A percentile compares a stretch with the other conserved stretches of the same genome.
These are phyloP conservation scores for Aureobasidium sp. DNA, from an alignment of 2,329 filamentous ascomycete genomes.

Conservation along the genomic window DNA sequence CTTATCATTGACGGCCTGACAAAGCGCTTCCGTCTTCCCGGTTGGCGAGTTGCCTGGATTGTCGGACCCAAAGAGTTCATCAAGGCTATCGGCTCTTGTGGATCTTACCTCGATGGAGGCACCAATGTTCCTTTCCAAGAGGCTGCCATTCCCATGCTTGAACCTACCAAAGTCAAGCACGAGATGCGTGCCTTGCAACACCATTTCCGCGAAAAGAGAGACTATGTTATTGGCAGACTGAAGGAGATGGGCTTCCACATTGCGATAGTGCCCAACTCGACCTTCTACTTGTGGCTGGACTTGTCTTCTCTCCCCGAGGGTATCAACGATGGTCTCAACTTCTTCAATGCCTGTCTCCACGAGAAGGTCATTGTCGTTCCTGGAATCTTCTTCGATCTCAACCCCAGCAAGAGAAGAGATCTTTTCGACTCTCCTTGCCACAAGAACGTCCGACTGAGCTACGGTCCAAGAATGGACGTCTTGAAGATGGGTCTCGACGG, in stretches of 20 bases:
- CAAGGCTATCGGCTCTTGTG: slow-evolving; percentile 84
- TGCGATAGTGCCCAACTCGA: slow-evolving; percentile 73
- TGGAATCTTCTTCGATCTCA: slow-evolving; percentile 96
- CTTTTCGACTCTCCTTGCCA: slow-evolving; percentile 93
- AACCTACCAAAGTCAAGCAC: slow-evolving; percentile 66
- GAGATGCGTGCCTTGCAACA: slow-evolving; percentile 87
- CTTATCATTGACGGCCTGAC: slow-evolving; percentile 93
- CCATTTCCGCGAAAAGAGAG: slow-evolving; percentile 89
- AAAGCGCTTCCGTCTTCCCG: slow-evolving; percentile 91
- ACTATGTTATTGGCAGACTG: slow-evolving; percentile 77
- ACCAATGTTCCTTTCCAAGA: slow-evolving; percentile 95
- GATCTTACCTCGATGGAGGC: slow-evolving; percentile 89
- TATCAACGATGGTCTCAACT: slow-evolving; percentile 89
- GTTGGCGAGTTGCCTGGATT: slow-evolving; percentile 96
- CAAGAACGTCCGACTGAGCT: slow-evolving; percentile 77
- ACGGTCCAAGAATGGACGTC: slow-evolving; percentile 74
- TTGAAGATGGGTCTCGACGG: slow-evolving; percentile 74
- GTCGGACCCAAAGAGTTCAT: slow-evolving; percentile 94
- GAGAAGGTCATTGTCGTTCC: slow-evolving; percentile 97
- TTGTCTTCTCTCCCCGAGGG: slow-evolving; percentile 60
- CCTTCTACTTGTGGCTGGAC: slow-evolving; percentile 85
- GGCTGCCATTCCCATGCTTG: slow-evolving; percentile 87
- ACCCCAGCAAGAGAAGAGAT: slow-evolving; percentile 81
- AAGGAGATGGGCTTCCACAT: slow-evolving; percentile 81
- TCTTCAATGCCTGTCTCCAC: slow-evolving; percentile 87